These are phyloP conservation scores for Pythium aphanidermatum DNA, from an alignment of 352 stramenopile species.

Conservation along the genomic window DNA sequence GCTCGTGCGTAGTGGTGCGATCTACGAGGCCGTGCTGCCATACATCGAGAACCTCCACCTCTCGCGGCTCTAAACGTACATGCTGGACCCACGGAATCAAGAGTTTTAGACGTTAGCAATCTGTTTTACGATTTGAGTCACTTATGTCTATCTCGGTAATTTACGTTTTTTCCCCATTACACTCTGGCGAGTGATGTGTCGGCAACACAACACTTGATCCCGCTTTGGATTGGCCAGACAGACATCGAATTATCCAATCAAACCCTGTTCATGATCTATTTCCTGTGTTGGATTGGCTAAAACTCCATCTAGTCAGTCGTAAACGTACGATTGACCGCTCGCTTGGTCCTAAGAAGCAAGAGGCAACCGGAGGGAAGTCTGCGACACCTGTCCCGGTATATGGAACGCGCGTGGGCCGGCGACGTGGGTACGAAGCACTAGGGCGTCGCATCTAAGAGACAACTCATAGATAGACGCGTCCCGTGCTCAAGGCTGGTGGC, in stretches of 20 bases:
- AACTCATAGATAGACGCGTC: background rate
- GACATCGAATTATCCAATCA: slow-evolving; percentile 12
- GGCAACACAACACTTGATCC: too few species aligned
- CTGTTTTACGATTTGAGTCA: too few species aligned
- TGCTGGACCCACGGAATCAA: too few species aligned
- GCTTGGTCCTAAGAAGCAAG: background rate
- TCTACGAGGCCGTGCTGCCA: slow-evolving; percentile 53
- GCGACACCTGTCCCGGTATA: slow-evolving; percentile 2
- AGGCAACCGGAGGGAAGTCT: background rate
- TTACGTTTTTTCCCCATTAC: background rate
- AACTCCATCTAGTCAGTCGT: slow-evolving; percentile 21
- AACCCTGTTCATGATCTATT: background rate
- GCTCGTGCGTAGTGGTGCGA: slow-evolving; percentile 62
- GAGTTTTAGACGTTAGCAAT: too few species aligned
- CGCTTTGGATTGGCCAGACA: too few species aligned
- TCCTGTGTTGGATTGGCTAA: slow-evolving; percentile 14
- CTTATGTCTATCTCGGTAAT: background rate
- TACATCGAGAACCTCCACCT: slow-evolving; percentile 52
- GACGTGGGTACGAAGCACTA: background rate
- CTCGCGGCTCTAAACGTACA: slow-evolving; percentile 28
- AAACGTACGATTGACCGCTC: background rate
- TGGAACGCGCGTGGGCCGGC: background rate
- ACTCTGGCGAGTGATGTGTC: too few species aligned
- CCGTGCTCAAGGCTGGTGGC: background rate
- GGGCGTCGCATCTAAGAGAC: background rate